Base-by-base conservation (phyloP, 1,284 basidiomycete genomes). In the Pyrrhoderma noxium region DNA sequence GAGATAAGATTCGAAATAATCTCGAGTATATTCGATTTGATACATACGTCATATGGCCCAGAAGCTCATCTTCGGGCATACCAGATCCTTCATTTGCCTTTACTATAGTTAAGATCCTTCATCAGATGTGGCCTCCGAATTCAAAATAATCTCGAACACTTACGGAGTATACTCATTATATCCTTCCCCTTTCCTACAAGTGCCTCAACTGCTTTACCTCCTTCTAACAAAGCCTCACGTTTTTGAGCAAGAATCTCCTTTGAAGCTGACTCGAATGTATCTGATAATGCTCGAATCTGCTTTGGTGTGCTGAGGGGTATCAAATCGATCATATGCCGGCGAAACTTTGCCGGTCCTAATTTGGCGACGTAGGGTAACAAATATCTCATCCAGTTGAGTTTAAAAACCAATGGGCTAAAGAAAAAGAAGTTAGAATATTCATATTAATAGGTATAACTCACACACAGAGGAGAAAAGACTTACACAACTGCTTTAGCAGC, bases 31-130 rank as follows among this genome's bases (percentile, higher is more conserved):
- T 3, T 21, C 2, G 23, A 21, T 35, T 52, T 52, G 11, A 47
- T 49, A 23, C 64, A 48, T 38, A 66, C 67, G 62, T 64, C 57
- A 68, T 63, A 44, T 68, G 66, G 35, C 49, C 71, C 64, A 42
- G 70, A 68, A n/a, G 61, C 56, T 37, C 70, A 53, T 25, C 65
- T 65, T 54, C 53, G 3, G 53, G 48, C 14, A 54, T 31, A 38
- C 40, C 21, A 8, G 49, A 47, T 4, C 25, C 41, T 23, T 54
- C 52, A 37, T 54, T 50, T 1, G 47, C 53, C 25, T 46, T 50
- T 2, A 54, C 53, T 54, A 42, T n/a, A 11, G 8, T 3, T n/a
- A n/a, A n/a, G n/a, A n/a, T n/a, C n/a, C n/a, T 22, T 7, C n/a
- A 8, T 14, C 21, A 45, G 16, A 22, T 31, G 22, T 3, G 14